Conservation (phyloP, 495 filamentous ascomycete genomes). For the Talaromyces nanjingensis region DNA sequence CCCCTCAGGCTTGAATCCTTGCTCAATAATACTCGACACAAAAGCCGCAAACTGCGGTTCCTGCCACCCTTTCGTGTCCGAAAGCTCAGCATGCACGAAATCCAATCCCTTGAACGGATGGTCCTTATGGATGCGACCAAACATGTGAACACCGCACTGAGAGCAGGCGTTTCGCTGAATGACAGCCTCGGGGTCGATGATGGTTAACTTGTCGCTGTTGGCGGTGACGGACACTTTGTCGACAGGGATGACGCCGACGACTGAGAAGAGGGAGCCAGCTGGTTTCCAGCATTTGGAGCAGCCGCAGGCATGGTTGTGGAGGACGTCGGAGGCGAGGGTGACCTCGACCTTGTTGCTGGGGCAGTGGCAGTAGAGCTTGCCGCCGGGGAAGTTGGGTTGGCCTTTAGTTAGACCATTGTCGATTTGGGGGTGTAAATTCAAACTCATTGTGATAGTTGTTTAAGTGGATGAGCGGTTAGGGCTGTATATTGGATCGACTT, state of each 20-base stretch:
- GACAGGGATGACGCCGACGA: background rate
- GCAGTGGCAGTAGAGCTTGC: background rate
- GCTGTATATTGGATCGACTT: background rate
- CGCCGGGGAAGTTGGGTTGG: background rate
- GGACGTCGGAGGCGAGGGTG: background rate
- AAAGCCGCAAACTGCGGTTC: slow-evolving; percentile 58
- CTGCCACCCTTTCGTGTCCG: slow-evolving; percentile 48
- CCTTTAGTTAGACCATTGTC: background rate
- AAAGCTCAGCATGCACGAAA: no score
- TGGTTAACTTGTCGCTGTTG: background rate
- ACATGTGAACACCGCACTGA: background rate
- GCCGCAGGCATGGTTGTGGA: background rate
- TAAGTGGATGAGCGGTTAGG: background rate
- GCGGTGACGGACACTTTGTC: background rate
- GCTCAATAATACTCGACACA: slow-evolving; percentile 54
- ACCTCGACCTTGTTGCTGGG: background rate
- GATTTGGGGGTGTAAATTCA: background rate
- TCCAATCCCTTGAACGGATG: no score
- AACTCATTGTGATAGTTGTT: background rate
- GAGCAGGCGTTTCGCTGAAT: background rate
- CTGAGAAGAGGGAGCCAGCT: background rate
- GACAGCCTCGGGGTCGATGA: background rate
- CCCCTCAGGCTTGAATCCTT: slow-evolving; percentile 45
- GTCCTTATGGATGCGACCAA: background rate
- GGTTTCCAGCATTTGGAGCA: background rate